Base-by-base conservation (phyloP, 305 asterid genomes). In the Nicotiana rustica region DNA sequence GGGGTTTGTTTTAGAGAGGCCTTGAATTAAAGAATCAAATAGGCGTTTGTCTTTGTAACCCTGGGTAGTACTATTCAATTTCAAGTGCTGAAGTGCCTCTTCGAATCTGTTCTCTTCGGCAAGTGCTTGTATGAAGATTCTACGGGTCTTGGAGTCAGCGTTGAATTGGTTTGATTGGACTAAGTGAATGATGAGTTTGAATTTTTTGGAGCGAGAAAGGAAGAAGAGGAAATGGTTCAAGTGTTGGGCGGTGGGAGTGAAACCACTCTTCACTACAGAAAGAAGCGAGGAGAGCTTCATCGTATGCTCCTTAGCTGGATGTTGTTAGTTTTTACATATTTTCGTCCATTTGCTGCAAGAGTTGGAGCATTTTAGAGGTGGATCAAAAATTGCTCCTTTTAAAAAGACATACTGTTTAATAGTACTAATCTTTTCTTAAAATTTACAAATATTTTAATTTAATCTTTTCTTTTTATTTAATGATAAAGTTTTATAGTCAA, bases 11-110 rank as follows among this genome's bases (percentile, higher is more conserved):
- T 84, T 52, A 84, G 95, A 92, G 82, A 90, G 77, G 10, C 90
- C 92, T 85, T 90, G 97, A 62, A 94, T 81, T 83, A 89, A 35
- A 77, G 89, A 83, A 87, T 93, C 94, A 82, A 90, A 83, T 82
- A 90, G 66, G 52, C 88, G 84, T 61, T 86, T 84, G 59, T 86
- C 89, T 61, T 86, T 84, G 62, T 86, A 89, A 14, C 15, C 18
- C 80, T 82, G 83, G 84, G 84, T 71, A 44, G 10, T 38, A 21
- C 4, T 8, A 21, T 67, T 67, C 55, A 0, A 1, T 85, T 83
- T 89, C 88, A 92, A 62, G 86, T 87, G 90, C 67, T 85, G 86
- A 69, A 88, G 88, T 21, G 92, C 96, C 71, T 90, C 93, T 12
- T 89, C 92, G 77, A 83, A 90, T 75, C 79, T 90, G 60, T 84